These are phyloP conservation scores for Apiotrichum siamense DNA, from an alignment of 1,284 basidiomycete genomes.

Conservation along the genomic window DNA sequence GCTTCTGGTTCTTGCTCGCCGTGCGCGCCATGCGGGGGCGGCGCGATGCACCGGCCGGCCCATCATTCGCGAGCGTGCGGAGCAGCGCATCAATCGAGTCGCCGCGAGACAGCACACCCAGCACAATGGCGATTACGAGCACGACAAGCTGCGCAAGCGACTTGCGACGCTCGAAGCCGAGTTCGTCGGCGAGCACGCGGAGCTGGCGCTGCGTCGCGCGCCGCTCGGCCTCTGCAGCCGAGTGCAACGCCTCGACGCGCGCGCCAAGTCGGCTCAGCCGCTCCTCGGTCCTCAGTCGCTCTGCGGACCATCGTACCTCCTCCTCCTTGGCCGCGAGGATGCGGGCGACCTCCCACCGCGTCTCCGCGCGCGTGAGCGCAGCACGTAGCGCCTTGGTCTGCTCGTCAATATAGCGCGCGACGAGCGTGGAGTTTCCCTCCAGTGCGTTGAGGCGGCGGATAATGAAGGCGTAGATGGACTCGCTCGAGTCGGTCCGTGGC, in stretches of 20 bases:
- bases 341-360: conserved; percentile 40
- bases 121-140: conserved; percentile 31
- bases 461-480: conserved; percentile 94
- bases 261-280: conserved; percentile 31
- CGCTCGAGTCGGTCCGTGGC: conserved; percentile 56
- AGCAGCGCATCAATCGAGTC: conserved; percentile 36
- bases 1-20: not conserved
- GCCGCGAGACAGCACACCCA: conserved; percentile 30
- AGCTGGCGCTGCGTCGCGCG: conserved; percentile 26
- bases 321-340: conserved; percentile 19
- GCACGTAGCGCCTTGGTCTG: conserved; percentile 73
- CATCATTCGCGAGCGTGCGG: conserved; percentile 29
- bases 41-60: conserved; percentile 23
- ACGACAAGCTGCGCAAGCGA: conserved; percentile 39
- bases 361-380: conserved; percentile 65
- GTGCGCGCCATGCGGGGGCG: conserved; percentile 2
- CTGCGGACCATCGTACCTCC: conserved; percentile 25
- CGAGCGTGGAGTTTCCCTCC: conserved; percentile 82
- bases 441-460: conserved; percentile 83
- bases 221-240: conserved; percentile 33
- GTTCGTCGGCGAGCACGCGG: conserved; percentile 34
- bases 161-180: conserved; percentile 39
- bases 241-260: conserved; percentile 38
- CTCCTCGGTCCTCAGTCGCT: conserved; percentile 36
- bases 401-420: conserved; percentile 83